A percentile compares a stretch with the other conserved stretches of the same genome.
These are phyloP conservation scores for Salix viminalis DNA, from an alignment of 345 rosid genomes.

Conservation along the genomic window DNA sequence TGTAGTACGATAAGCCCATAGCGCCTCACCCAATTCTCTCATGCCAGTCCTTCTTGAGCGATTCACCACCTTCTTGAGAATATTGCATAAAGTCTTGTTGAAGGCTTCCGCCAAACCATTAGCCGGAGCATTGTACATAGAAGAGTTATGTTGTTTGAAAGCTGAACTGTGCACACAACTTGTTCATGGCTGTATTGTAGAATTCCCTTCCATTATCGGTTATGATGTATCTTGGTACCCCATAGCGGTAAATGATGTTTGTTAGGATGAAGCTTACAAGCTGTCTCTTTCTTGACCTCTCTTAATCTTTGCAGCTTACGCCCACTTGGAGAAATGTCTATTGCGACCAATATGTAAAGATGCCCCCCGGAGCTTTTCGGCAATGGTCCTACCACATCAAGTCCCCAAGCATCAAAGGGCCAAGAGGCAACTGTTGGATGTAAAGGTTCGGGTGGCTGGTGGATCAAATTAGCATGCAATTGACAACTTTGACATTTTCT, in stretches of 20 bases:
- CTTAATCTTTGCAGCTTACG: not conserved
- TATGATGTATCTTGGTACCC: not conserved
- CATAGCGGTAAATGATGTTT: not conserved
- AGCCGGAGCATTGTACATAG: too few species aligned
- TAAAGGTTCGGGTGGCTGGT: too few species aligned
- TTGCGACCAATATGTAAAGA: not conserved
- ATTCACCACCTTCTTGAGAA: too few species aligned
- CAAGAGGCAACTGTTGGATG: too few species aligned
- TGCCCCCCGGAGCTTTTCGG: not conserved
- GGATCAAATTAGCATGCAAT: too few species aligned
- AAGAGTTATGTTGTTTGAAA: not conserved
- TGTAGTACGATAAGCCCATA: not conserved
- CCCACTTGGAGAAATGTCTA: not conserved
- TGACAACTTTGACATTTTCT: too few species aligned
- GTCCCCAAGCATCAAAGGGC: too few species aligned
- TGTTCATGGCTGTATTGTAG: not conserved
- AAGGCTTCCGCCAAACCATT: too few species aligned
- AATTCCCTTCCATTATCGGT: not conserved
- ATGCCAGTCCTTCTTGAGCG: not conserved
- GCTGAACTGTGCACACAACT: not conserved
- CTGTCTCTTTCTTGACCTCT: not conserved
- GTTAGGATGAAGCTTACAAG: not conserved
- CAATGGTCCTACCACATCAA: too few species aligned
- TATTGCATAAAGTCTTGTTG: too few species aligned
- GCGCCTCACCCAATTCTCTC: not conserved